Evolutionary conservation across 805 yeast genomes (phyloP).

Genomic region (Candida oleophila): DNA sequence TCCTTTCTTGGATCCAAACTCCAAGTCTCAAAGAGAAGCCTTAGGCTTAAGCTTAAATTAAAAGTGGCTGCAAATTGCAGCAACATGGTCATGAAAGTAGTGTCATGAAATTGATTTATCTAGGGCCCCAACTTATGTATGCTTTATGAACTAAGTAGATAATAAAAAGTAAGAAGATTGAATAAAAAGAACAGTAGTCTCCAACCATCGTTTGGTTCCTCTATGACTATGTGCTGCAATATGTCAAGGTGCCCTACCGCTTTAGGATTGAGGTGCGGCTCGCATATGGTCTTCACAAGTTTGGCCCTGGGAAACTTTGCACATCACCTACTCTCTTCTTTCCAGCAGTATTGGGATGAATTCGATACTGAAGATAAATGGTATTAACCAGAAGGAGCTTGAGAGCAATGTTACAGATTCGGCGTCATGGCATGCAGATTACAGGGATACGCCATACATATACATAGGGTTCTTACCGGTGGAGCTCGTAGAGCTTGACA

Average conservation of each 20-base stretch:
- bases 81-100: too few relatives aligned
- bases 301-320: background rate
- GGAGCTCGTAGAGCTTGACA: conserved; percentile 70
- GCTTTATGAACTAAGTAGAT: too few relatives aligned
- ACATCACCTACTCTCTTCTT: background rate
- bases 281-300: background rate
- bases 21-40: conserved; percentile 54
- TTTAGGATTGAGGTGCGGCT: background rate
- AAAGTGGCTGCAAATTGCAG: conserved; percentile 2
- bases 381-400: conserved; percentile 66
- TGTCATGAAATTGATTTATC: too few relatives aligned
- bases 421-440: conserved; percentile 91
- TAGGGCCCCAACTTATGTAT: too few relatives aligned
- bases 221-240: too few relatives aligned
- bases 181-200: too few relatives aligned
- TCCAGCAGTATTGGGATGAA: conserved; percentile 23
- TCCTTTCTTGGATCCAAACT: conserved; percentile 50
- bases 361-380: conserved; percentile 44
- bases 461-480: conserved; percentile 72
- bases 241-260: too few relatives aligned
- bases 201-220: too few relatives aligned
- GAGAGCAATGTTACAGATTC: conserved; percentile 52
- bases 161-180: too few relatives aligned
- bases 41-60: conserved; percentile 34
- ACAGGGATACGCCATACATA: conserved; percentile 70